Evolutionary conservation across 2,329 filamentous ascomycete species (phyloP).

Genomic region (Calonectria multiphialidica): DNA sequence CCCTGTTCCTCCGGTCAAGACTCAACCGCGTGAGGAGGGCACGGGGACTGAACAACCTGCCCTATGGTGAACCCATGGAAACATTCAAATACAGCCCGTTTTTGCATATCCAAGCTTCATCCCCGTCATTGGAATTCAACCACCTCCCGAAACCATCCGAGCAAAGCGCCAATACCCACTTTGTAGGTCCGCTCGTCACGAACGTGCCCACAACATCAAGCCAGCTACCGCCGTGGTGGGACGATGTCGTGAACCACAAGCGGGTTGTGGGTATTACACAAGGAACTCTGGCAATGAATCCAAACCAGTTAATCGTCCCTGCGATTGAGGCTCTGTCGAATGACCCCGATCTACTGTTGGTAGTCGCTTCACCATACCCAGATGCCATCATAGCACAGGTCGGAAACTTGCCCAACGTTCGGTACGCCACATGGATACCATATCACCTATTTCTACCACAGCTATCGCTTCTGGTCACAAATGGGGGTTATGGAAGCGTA

Average conservation of each 20-base stretch:
- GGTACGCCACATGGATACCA: slow-evolving; percentile 50
- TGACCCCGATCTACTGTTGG: slow-evolving; percentile 44
- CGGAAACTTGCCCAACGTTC: slow-evolving; percentile 42
- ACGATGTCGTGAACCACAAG: slow-evolving; percentile 40
- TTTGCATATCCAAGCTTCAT: slow-evolving; percentile 54
- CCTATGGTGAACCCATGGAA: slow-evolving; percentile 47
- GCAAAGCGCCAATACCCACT: slow-evolving; percentile 38
- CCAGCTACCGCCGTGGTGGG: slow-evolving; percentile 49
- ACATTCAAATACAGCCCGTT: slow-evolving; percentile 51
- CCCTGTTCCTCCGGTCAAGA: slow-evolving; percentile 43
- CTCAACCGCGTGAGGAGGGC: slow-evolving; percentile 47
- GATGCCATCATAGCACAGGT: slow-evolving; percentile 40
- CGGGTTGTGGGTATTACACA: slow-evolving; percentile 53
- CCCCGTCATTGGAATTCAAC: slow-evolving; percentile 47
- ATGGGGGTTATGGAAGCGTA: slow-evolving; percentile 53
- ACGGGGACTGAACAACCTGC: slow-evolving; percentile 44
- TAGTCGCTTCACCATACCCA: slow-evolving; percentile 49
- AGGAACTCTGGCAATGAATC: slow-evolving; percentile 52
- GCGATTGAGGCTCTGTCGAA: slow-evolving; percentile 48
- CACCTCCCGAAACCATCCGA: slow-evolving; percentile 38
- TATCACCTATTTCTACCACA: slow-evolving; percentile 51
- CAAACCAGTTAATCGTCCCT: slow-evolving; percentile 52
- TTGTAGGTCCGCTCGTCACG: slow-evolving; percentile 51
- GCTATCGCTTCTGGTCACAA: slow-evolving; percentile 50
- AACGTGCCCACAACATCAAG: slow-evolving; percentile 17